Evolutionary conservation across 805 yeast species (phyloP), one percentile per base, ranked within the genome.

Genomic region (Blastobotrys parvus): DNA sequence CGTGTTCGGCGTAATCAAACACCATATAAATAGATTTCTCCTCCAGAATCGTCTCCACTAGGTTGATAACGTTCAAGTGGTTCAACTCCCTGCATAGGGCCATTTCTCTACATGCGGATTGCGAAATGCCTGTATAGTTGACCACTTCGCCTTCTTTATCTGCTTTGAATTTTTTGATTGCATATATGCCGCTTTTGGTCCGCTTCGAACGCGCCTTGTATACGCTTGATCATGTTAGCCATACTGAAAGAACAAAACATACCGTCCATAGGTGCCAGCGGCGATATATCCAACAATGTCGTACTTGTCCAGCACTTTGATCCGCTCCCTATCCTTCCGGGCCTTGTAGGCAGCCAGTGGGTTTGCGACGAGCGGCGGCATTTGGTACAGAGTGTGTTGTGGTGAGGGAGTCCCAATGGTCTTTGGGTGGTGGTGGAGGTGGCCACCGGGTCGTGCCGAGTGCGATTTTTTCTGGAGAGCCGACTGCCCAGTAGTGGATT

Each of bases 231-330:
- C n/a, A n/a, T n/a, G n/a, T n/a, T n/a, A n/a, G n/a, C n/a, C n/a
- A n/a, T n/a, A n/a, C n/a, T n/a, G n/a, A n/a, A n/a, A n/a, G n/a
- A n/a, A n/a, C n/a, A n/a, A n/a, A n/a, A n/a, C n/a, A n/a, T n/a
- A n/a, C n/a, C n/a, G n/a, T 45, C 98, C 98, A 62, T 92, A 92
- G 0, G 98, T 92, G 32, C 98, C 98, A 0, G 98, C 96, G 1
- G 98, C 98, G 45, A 92, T 92, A 62, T 92, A 92, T 0, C 98
- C 98, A 15, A 88, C 64, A 46, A 92, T 82, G 48, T 82, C 89
- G 63, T 89, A 92, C 53, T 81, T 82, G 41, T 82, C 80, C n/a
- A 87, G 65, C 2, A 92, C 95, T 2, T 84, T 78, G 23, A 76
- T 71, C 41, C 95, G 65, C 11, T 74, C 63, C 20, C 72, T 61